These are phyloP conservation scores for Pseudozyma sp. DNA, from an alignment of 1,284 basidiomycete genomes.

Conservation along the genomic window DNA sequence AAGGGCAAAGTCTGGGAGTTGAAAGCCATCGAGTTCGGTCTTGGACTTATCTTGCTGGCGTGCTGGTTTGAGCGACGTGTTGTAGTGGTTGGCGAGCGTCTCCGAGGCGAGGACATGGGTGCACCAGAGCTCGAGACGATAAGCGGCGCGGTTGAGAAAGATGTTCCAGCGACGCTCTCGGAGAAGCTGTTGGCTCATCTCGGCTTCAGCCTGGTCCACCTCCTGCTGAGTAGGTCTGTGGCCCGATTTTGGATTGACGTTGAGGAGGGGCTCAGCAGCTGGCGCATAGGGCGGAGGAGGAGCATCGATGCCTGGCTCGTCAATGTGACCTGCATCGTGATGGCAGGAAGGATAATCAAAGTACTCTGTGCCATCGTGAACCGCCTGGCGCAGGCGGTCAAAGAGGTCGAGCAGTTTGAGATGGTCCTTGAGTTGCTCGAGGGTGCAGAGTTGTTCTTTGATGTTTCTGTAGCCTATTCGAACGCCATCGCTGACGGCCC, in stretches of 20 bases:
- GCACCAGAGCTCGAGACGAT: constrained; percentile 54
- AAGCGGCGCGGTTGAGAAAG: constrained; percentile 50
- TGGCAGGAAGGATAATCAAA: constrained; percentile 43
- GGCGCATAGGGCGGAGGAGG: constrained; percentile 46
- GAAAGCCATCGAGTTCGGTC: constrained; percentile 1
- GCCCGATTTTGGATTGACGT: constrained; percentile 17
- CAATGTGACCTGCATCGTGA: constrained; percentile 28
- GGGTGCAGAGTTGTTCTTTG: constrained; percentile 6
- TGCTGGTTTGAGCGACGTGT: not conserved
- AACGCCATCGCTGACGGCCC: constrained; percentile 33
- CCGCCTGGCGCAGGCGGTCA: constrained; percentile 34
- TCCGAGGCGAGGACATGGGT: constrained; percentile 31
- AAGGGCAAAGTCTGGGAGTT: constrained; percentile 37
- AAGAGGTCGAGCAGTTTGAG: constrained; percentile 49
- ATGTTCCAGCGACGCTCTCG: constrained; percentile 45
- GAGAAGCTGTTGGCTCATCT: constrained; percentile 26
- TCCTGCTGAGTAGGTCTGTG: constrained; percentile 25
- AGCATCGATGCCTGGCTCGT: constrained; percentile 42
- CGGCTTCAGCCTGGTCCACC: constrained; percentile 21
- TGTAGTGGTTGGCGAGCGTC: constrained; percentile 8
- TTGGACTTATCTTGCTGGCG: constrained; percentile 2
- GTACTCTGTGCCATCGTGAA: constrained; percentile 39
- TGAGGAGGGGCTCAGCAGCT: constrained; percentile 21
- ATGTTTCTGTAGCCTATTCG: constrained; percentile 20
- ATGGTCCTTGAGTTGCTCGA: constrained; percentile 37